Percentiles rank a stretch among this genome's conserved stretches.
Evolutionary conservation across 1,284 basidiomycete genomes (phyloP).

Genomic region (Sporisorium scitamineum): DNA sequence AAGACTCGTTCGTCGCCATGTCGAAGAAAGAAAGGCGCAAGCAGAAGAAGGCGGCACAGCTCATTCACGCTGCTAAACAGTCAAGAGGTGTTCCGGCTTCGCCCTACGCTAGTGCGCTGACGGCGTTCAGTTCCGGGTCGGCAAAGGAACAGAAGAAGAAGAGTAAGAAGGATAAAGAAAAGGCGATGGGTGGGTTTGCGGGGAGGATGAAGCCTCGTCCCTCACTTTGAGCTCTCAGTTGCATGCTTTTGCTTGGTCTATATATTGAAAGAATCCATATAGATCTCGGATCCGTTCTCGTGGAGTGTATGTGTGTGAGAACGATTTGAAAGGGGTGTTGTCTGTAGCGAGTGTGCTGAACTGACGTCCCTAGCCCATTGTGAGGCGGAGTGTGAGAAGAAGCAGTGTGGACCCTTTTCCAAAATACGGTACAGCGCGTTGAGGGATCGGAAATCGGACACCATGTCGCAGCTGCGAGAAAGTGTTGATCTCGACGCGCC

Average conservation of each 20-base stretch:
- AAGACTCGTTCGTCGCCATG: constrained; percentile 7
- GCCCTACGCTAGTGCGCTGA: constrained; percentile 37
- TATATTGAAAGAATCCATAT: no score
- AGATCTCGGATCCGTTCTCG: no score
- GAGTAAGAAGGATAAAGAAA: constrained; percentile 19
- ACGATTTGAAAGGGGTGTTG: no score
- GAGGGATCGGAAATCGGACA: constrained; percentile 9
- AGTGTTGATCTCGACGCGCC: constrained; percentile 4
- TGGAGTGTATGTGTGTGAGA: no score
- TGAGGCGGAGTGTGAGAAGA: not conserved
- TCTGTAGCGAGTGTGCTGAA: not conserved
- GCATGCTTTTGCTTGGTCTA: not conserved
- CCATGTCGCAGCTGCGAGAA: no score
- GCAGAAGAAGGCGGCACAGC: constrained; percentile 39
- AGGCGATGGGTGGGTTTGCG: constrained; percentile 22
- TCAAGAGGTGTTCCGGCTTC: constrained; percentile 20
- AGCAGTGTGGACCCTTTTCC: not conserved
- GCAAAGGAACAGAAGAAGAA: constrained; percentile 21
- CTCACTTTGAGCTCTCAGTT: not conserved
- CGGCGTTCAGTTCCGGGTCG: not conserved
- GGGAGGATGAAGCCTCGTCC: constrained; percentile 32
- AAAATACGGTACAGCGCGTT: not conserved
- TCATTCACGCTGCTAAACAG: constrained; percentile 10
- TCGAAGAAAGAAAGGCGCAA: constrained; percentile 43
- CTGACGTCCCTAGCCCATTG: no score